These are phyloP conservation scores for Aaosphaeria pasadenensis DNA, from an alignment of 2,329 filamentous ascomycete species.

Conservation along the genomic window DNA sequence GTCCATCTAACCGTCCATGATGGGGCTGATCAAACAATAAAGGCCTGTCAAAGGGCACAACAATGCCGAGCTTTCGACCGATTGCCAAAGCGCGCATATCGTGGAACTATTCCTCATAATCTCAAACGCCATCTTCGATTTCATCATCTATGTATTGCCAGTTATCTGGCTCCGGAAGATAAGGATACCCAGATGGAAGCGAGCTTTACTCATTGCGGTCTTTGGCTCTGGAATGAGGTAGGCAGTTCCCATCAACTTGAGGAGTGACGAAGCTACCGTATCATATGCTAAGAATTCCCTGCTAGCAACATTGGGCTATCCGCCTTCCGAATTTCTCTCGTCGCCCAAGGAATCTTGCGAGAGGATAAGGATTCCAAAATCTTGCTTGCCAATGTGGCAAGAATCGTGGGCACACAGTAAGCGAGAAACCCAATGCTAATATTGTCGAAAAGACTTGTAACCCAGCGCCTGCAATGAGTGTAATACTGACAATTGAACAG, in stretches of 20 bases:
- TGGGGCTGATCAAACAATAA: neutral
- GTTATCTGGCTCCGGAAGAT: neutral
- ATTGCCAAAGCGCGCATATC: neutral
- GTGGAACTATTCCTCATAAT: neutral
- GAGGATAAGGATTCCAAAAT: too few species aligned
- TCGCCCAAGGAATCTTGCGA: neutral
- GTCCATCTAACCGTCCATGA: neutral
- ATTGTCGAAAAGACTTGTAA: too few species aligned
- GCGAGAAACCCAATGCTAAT: neutral
- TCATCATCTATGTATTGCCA: neutral
- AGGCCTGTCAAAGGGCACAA: neutral
- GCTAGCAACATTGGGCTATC: neutral
- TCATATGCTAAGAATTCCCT: neutral
- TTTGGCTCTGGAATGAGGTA: neutral
- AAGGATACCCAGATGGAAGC: neutral
- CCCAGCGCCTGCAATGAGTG: too few species aligned
- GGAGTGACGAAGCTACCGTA: neutral
- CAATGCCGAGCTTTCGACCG: neutral
- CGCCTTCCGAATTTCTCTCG: neutral
- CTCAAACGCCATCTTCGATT: neutral
- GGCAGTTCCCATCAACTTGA: neutral
- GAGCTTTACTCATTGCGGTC: neutral
- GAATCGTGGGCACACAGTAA: neutral
- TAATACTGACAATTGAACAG: neutral
- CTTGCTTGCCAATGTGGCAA: neutral